Evolutionary conservation across 768 basidiomycete genomes (phyloP), one percentile per base, ranked within the genome.

Genomic region (Lanmaoa rubissima): DNA sequence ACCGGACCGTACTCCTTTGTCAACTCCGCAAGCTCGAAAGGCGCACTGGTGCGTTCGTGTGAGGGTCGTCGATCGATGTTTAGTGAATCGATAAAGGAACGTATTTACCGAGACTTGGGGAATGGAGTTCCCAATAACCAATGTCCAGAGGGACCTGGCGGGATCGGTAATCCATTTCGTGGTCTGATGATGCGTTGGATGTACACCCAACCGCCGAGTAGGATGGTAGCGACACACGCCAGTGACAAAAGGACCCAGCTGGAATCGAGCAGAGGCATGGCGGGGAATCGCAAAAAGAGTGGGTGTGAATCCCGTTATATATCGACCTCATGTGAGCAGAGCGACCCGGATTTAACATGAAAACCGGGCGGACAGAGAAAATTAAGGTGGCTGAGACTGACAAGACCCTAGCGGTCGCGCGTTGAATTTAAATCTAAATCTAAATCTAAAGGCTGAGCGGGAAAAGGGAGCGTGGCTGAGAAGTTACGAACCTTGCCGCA

Each of bases 71-170:
- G 5, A 2, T 12, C 13, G 1, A 12, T 17, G 4, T 12, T 46
- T 4, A 17, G n/a, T 19, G 12, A 12, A 10, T 4, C 1, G 5
- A 26, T 5, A 14, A 44, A 32, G 14, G 17, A 13, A 38, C 0
- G 0, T 28, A 19, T 0, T 57, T 34, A 58, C 57, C 57, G 54
- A 31, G 48, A 57, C 24, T 36, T 46, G n/a, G 54, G 57, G 19
- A 49, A 58, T 0, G 57, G 54, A 0, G 54, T 58, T 35, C 57
- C 57, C 3, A 57, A 58, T 6, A 57, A 17, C 57, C 57, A 58
- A 9, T 58, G 57, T 17, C 48, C 57, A n/a, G 54, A 17, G 16
- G 57, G 57, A 14, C 57, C 57, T 14, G 57, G 57, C 1, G 57
- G 57, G 16, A 50, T 6, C 4, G 43, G 48, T 24, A 58, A 19